Conservation (phyloP, 2,329 filamentous ascomycete genomes). For the Fusarium chuoi region DNA sequence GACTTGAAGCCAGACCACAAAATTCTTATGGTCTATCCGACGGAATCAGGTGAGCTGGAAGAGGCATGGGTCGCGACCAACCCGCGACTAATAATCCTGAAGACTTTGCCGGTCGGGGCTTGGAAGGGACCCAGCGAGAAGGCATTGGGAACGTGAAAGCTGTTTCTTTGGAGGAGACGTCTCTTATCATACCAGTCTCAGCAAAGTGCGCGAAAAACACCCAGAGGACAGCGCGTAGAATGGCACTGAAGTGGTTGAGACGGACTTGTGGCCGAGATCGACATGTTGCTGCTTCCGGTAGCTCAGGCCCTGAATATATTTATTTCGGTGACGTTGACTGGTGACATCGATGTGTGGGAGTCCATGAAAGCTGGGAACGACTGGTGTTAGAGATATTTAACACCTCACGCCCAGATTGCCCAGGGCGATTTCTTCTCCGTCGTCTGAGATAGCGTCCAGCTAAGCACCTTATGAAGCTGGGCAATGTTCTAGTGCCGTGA, state of each 20-base stretch:
- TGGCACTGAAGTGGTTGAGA: neutral
- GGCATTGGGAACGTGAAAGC: accelerated
- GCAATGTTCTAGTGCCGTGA: neutral
- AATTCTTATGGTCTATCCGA: accelerated
- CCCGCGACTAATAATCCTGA: neutral
- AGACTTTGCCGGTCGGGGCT: neutral
- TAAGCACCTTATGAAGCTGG: neutral
- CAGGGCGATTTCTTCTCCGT: no score
- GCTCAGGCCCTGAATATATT: neutral
- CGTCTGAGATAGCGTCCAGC: no score
- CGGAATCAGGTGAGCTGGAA: neutral
- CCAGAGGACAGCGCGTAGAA: neutral
- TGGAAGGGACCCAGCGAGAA: neutral
- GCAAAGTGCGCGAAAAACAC: neutral
- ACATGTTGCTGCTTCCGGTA: neutral
- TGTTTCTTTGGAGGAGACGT: accelerated
- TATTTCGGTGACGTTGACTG: neutral
- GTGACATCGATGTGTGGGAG: accelerated
- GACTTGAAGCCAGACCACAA: neutral
- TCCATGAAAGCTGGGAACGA: neutral
- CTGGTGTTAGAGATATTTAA: neutral
- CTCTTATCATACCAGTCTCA: accelerated
- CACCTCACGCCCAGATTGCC: no score
- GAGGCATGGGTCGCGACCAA: neutral
- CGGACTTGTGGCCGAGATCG: neutral